Percentiles rank a stretch among this genome's conserved stretches.
Conservation (phyloP, 768 basidiomycete species). For the Lentinula lateritia region DNA sequence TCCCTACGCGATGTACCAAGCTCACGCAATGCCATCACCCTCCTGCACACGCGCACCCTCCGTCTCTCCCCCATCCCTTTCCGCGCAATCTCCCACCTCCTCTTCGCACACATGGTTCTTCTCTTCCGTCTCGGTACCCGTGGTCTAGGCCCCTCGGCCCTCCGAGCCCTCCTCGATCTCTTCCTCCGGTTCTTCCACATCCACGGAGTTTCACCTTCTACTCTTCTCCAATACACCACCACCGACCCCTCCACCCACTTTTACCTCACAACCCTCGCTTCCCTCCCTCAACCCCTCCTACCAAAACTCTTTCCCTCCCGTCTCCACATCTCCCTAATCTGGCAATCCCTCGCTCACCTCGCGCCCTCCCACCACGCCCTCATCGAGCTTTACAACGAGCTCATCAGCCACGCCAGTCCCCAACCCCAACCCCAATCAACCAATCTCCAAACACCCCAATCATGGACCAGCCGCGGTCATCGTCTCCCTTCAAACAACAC, state of each 20-base stretch:
- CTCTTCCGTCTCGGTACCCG: neutral
- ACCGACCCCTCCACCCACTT: too few relatives aligned
- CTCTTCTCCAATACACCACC: neutral
- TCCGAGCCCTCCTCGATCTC: neutral
- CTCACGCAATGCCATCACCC: neutral
- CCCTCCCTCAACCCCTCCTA: neutral
- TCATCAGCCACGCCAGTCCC: neutral
- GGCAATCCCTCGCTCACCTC: constrained; percentile 1
- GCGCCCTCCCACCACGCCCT: neutral
- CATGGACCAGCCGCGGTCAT: neutral
- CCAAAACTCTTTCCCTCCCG: neutral
- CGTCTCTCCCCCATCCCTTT: neutral
- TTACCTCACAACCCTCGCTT: neutral
- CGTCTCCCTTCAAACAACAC: neutral
- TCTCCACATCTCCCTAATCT: neutral
- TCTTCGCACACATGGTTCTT: constrained; percentile 1
- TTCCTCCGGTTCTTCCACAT: neutral
- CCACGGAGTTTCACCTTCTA: neutral
- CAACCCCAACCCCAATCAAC: too few relatives aligned
- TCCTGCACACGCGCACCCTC: neutral
- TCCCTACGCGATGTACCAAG: too few relatives aligned
- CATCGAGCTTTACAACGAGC: neutral
- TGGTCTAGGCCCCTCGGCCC: too few relatives aligned
- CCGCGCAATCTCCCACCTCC: neutral
- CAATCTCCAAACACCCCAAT: neutral